Evolutionary conservation across 73 alveolate species (phyloP), one percentile per base, ranked within the genome.

Genomic region (Effrenium voratum): DNA sequence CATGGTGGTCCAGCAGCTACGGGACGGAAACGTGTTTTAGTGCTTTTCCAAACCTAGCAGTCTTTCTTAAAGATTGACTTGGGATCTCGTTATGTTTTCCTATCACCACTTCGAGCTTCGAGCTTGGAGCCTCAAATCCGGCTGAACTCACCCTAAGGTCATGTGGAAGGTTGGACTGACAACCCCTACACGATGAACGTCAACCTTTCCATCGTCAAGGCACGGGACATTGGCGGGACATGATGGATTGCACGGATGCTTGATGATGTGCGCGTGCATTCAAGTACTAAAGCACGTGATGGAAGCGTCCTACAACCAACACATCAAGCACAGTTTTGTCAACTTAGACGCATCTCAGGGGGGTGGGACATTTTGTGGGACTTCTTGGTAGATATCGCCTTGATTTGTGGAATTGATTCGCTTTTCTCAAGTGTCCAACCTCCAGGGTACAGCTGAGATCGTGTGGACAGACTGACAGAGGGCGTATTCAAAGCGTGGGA

Each of bases 171-270:
- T 47, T 90, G 97, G 97, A 70, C 97, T 49, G 76, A 80, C 57
- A 73, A 66, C 32, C 86, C 97, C 57, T 90, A 90, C 97, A 90
- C 66, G 59, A 90, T 90, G 97, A 90, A 90, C 76, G 44, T 90
- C 88, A 90, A 90, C 75, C 43, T 90, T 73, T 73, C 97, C 5
- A 76, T 90, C 30, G 87, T 90, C 77, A 90, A 90, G 66, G 87
- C 28, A 32, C n/a, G n/a, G 63, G 63, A 52, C 8, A 52, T 12
- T 8, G 19, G 63, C 8, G 8, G 63, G 63, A 52, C 8, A 52
- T 12, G 19, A 12, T 52, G 63, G 26, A 52, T 8, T 52, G 8
- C 63, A 52, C 19, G 19, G 19, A 12, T 52, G 63, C 19, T 12
- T 52, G 26, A 52, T 12, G 26, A 19, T 19, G 63, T 19, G 8